A percentile compares a stretch with the other conserved stretches of the same genome.
Conservation (phyloP, 164 flowering plant species). For the Buxus sempervirens region DNA sequence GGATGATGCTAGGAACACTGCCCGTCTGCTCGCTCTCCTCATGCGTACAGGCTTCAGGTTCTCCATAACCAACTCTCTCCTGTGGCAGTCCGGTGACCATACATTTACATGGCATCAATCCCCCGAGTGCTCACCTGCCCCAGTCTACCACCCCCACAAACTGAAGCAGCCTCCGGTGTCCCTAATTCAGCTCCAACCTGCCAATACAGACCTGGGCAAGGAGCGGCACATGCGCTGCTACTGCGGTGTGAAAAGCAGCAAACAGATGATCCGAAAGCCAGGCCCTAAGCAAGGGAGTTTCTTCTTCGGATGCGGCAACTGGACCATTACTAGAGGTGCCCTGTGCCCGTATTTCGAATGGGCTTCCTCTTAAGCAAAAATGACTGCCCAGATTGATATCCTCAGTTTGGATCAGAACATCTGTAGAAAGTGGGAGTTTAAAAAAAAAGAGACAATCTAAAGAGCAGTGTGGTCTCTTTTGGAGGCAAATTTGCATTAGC, state of each 20-base stretch:
- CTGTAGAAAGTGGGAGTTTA: conserved; percentile 15
- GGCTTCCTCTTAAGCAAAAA: conserved; percentile 38
- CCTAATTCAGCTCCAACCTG: conserved; percentile 35
- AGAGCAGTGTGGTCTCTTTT: conserved; percentile 12
- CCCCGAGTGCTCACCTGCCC: conserved; percentile 23
- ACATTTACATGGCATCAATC: conserved; percentile 36
- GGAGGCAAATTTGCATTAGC: conserved; percentile 12
- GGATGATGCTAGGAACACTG: conserved; percentile 96
- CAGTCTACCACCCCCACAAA: conserved; percentile 27
- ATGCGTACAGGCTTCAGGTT: conserved; percentile 74
- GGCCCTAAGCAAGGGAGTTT: conserved; percentile 77
- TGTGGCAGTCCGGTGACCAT: conserved; percentile 46
- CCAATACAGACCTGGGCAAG: conserved; percentile 21
- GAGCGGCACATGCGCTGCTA: conserved; percentile 39
- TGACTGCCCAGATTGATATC: not conserved
- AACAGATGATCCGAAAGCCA: conserved; percentile 55
- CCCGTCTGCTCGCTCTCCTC: conserved; percentile 68
- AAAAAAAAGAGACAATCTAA: conserved; percentile 6
- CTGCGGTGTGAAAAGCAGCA: conserved; percentile 79
- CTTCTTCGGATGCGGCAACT: conserved; percentile 94
- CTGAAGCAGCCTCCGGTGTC: conserved; percentile 25
- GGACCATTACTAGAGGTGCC: conserved; percentile 74
- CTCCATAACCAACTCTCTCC: conserved; percentile 77
- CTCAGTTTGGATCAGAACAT: conserved; percentile 15
- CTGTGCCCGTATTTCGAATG: conserved; percentile 74